Conservation (phyloP, 805 yeast species). For the Candida krabiensis region DNA sequence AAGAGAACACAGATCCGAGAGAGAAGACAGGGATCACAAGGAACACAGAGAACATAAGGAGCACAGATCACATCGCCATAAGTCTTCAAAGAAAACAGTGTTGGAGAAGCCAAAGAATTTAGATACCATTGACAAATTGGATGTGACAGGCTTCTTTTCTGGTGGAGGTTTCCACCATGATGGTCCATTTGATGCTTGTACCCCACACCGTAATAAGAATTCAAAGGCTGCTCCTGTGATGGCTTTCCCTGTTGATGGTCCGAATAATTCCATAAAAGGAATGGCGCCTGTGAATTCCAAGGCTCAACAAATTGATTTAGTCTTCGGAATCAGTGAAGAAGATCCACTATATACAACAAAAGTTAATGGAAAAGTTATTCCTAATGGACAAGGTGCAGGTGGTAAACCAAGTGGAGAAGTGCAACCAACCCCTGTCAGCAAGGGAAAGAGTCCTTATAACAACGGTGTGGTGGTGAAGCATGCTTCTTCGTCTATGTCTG, state of each 20-base stretch:
- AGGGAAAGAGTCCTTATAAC: slow-evolving; percentile 28
- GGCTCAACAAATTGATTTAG: slow-evolving; percentile 65
- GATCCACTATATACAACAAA: slow-evolving; percentile 37
- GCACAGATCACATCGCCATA: slow-evolving; percentile 23
- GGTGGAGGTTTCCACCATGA: slow-evolving; percentile 95
- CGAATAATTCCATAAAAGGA: slow-evolving; percentile 82
- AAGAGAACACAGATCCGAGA: slow-evolving; percentile 9
- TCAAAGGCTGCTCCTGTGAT: slow-evolving; percentile 80
- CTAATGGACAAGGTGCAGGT: no score
- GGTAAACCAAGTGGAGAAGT: not conserved
- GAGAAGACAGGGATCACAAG: not conserved
- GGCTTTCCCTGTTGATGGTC: slow-evolving; percentile 96
- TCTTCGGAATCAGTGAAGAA: slow-evolving; percentile 70
- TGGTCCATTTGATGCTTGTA: slow-evolving; percentile 98
- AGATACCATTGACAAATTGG: slow-evolving; percentile 92
- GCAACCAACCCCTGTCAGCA: slow-evolving; percentile 1
- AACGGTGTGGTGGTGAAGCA: slow-evolving; percentile 32
- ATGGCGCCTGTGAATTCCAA: slow-evolving; percentile 54
- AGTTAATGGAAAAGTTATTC: slow-evolving; percentile 7
- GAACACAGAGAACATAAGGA: slow-evolving; percentile 17
- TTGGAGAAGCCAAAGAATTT: slow-evolving; percentile 66
- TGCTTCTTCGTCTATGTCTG: slow-evolving; percentile 26
- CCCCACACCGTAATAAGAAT: slow-evolving; percentile 88
- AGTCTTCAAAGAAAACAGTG: slow-evolving; percentile 37
- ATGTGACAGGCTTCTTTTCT: slow-evolving; percentile 93